Conservation (phyloP, 1,139 yeast genomes). For the Suhomyces panamericanus region DNA sequence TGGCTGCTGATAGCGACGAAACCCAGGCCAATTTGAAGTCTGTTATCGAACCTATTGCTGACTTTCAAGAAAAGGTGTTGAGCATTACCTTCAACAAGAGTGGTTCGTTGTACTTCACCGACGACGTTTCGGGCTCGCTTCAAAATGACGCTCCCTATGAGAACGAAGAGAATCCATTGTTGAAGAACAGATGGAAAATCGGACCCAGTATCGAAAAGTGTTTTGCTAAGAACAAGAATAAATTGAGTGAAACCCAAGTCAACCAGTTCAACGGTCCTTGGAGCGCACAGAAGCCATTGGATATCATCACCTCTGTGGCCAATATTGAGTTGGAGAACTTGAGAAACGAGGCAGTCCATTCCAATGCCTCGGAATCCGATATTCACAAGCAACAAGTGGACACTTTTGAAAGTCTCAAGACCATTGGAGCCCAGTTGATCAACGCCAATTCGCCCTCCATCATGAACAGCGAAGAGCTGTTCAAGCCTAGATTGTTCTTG, state of each 20-base stretch:
- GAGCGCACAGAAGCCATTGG: slow-evolving; percentile 55
- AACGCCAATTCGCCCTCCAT: slow-evolving; percentile 51
- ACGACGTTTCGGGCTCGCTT: slow-evolving; percentile 52
- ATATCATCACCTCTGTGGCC: slow-evolving; percentile 64
- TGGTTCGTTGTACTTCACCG: slow-evolving; percentile 78
- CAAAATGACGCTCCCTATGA: slow-evolving; percentile 57
- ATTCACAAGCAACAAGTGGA: slow-evolving; percentile 50
- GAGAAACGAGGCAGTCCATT: slow-evolving; percentile 17
- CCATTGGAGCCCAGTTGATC: slow-evolving; percentile 56
- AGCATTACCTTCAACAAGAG: slow-evolving; percentile 61
- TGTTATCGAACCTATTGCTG: slow-evolving; percentile 63
- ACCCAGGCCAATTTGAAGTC: slow-evolving; percentile 48
- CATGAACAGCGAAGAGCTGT: slow-evolving; percentile 60
- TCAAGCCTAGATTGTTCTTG: slow-evolving; percentile 70
- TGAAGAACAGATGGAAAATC: slow-evolving; percentile 76
- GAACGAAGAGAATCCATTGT: slow-evolving; percentile 56
- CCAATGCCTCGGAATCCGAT: slow-evolving; percentile 1
- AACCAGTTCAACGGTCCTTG: slow-evolving; percentile 73
- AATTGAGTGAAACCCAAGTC: slow-evolving; percentile 45
- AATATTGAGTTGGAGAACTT: slow-evolving; percentile 65
- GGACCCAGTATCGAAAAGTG: slow-evolving; percentile 87
- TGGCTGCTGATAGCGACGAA: slow-evolving; percentile 43
- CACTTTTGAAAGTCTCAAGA: slow-evolving; percentile 59
- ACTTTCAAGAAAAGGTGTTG: slow-evolving; percentile 55
- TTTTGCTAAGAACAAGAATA: slow-evolving; percentile 67